phyloP scores from a whole-genome alignment of 192 early-diverging fungal genomes.

The Borealophlyctis nickersoniae region DNA sequence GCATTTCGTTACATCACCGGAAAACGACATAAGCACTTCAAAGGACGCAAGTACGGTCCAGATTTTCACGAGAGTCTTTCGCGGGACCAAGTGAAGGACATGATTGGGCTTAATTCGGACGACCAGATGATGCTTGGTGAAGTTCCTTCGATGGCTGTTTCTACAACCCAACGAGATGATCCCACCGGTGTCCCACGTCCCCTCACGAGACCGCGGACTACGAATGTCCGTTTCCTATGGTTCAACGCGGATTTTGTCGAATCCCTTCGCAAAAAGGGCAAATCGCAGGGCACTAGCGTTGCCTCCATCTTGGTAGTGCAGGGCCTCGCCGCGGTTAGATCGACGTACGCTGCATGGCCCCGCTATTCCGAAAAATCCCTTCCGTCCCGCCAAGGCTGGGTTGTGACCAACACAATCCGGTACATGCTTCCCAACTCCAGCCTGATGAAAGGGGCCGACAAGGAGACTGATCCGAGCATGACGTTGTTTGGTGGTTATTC shows the following conservation, averaged over 20 bases:
- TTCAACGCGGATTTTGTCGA: slow-evolving; percentile 29
- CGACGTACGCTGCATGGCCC: slow-evolving; percentile 14
- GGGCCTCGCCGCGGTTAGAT: slow-evolving; percentile 38
- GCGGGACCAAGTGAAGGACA: too few species aligned
- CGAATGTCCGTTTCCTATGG: slow-evolving; percentile 26
- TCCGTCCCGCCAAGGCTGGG: slow-evolving; percentile 46
- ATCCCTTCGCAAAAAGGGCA: slow-evolving; percentile 23
- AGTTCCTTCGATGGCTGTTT: neutral
- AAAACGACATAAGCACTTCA: slow-evolving; percentile 12
- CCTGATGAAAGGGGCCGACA: slow-evolving; percentile 42
- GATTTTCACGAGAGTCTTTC: neutral
- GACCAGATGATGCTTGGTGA: neutral
- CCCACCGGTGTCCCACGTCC: neutral
- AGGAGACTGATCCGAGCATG: slow-evolving; percentile 36
- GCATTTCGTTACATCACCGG: slow-evolving; percentile 13
- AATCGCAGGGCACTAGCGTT: slow-evolving; percentile 35
- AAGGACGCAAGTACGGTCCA: neutral
- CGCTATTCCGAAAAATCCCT: slow-evolving; percentile 22
- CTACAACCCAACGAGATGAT: neutral
- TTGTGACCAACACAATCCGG: slow-evolving; percentile 40
- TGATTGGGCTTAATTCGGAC: slow-evolving; percentile 3
- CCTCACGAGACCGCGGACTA: neutral
- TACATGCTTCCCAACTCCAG: slow-evolving; percentile 43
- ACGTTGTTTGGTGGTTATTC: slow-evolving; percentile 47
- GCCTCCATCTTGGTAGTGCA: slow-evolving; percentile 40